Base-by-base conservation (phyloP, 352 stramenopile genomes). In the Phytophthora pinifolia region DNA sequence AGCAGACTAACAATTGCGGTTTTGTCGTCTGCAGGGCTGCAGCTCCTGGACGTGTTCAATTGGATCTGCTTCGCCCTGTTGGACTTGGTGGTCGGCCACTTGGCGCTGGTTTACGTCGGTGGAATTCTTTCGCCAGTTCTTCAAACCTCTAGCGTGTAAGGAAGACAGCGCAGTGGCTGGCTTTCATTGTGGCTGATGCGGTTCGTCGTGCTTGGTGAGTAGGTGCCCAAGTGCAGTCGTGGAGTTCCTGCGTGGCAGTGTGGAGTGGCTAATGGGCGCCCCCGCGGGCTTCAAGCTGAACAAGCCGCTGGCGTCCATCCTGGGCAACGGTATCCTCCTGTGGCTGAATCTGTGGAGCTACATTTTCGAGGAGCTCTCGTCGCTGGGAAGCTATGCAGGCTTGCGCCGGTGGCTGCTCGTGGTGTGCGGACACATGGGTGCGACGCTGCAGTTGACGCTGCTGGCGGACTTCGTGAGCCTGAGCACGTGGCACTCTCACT, bases 211-310 rank as follows among this genome's bases (percentile, higher is more conserved):
- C 25, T 20, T 56, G 39, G 43, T 32, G 43, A 15, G 6, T 34
- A 75, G 68, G 41, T 76, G 51, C 27, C 69, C 71, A 10, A 47
- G 9, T 38, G 34, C 41, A 25, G 67, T 88, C 42, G 63, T 88
- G 15, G 46, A 73, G 2, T 48, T 65, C 6, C 60, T 92, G 13
- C 78, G 77, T 15, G 54, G 57, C 3, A 75, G 89, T n/a, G 75
- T 92, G 6, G 60, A 74, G 27, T 92, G 83, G 83, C 65, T 92
- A 3, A 89, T 90, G 77, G 83, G 68, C 7, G 78, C 80, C 0
- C 83, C 83, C 20, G 83, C 83, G 33, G 83, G 83, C 4, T 92
- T 92, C 53, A 92, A 92, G 67, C 61, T 98, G 6, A 98, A 98
- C 58, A 74, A 87, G 5, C 76, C 88, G 1, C 63, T 98, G 7